Percentiles rank a stretch among this genome's conserved stretches.
Evolutionary conservation across 2,329 filamentous ascomycete genomes (phyloP).

Genomic region (Penicillium sp.): DNA sequence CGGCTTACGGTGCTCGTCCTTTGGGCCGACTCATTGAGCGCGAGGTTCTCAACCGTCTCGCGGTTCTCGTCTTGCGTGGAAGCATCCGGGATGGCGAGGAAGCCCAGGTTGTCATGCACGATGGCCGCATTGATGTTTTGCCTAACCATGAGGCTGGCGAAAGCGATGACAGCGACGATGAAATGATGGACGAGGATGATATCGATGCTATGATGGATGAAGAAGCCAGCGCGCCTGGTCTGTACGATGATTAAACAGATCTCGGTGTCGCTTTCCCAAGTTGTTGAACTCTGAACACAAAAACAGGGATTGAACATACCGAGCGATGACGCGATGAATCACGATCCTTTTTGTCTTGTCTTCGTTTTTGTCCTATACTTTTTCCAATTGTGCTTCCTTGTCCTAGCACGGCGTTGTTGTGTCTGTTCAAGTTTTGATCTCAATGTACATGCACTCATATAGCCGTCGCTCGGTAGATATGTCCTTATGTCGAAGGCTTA

Average conservation of each 20-base stretch:
- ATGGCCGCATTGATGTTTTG: constrained; percentile 76
- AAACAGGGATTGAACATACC: neutral
- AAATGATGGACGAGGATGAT: constrained; percentile 74
- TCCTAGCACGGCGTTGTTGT: neutral
- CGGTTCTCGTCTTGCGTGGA: constrained; percentile 84
- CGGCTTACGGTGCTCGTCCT: constrained; percentile 89
- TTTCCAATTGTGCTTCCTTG: neutral
- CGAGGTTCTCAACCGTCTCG: constrained; percentile 90
- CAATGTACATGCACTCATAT: constrained; percentile 1
- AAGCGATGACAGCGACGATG: constrained; percentile 57
- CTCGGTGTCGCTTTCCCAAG: neutral
- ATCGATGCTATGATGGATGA: constrained; percentile 70
- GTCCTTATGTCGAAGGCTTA: neutral
- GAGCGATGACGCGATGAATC: constrained; percentile 1
- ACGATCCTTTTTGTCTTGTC: neutral
- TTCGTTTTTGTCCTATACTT: neutral
- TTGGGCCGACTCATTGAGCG: constrained; percentile 90
- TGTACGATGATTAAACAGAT: constrained; percentile 54
- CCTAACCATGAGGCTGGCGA: constrained; percentile 69
- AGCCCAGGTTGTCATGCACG: constrained; percentile 74
- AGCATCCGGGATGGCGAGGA: constrained; percentile 81
- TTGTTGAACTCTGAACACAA: neutral
- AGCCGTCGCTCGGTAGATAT: neutral
- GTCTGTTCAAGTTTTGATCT: neutral
- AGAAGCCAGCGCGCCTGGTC: constrained; percentile 58